Percentiles rank a stretch among this genome's conserved stretches.
phyloP scores from a whole-genome alignment of 208 protist species.

The Crithidia expoeki region DNA sequence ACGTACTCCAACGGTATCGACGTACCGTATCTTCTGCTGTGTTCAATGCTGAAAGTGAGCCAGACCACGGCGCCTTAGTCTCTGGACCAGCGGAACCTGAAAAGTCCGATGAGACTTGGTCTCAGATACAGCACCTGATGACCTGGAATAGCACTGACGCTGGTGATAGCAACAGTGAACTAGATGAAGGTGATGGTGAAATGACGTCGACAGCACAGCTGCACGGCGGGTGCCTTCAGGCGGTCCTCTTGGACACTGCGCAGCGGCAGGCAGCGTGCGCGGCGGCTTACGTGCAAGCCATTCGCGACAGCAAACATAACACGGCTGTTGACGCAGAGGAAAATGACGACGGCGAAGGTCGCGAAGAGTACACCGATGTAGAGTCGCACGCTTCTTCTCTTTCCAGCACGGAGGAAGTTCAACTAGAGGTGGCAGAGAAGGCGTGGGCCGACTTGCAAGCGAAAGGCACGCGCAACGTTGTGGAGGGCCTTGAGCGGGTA shows the following conservation, averaged over 20 bases:
- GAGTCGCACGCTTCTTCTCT: background rate
- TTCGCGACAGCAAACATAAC: background rate
- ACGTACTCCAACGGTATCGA: constrained; percentile 11
- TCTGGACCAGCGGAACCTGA: background rate
- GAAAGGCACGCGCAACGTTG: background rate
- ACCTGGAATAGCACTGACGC: background rate
- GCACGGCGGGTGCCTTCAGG: constrained; percentile 14
- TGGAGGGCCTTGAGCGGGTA: background rate
- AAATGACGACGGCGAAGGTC: background rate
- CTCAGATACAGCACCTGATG: background rate
- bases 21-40: background rate
- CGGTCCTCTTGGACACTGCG: constrained; percentile 12
- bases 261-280: constrained; percentile 10
- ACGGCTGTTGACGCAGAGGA: background rate
- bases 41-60: background rate
- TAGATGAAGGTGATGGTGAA: too few relatives aligned
- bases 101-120: background rate
- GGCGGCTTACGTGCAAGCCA: constrained; percentile 17
- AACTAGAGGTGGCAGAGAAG: constrained; percentile 4
- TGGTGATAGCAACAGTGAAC: too few relatives aligned
- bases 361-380: background rate
- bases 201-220: background rate
- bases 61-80: background rate
- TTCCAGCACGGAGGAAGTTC: constrained; percentile 3
- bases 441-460: constrained; percentile 12